phyloP scores from a whole-genome alignment of 176 grass and related monocot genomes.

The Dendrocalamus sinicus region DNA sequence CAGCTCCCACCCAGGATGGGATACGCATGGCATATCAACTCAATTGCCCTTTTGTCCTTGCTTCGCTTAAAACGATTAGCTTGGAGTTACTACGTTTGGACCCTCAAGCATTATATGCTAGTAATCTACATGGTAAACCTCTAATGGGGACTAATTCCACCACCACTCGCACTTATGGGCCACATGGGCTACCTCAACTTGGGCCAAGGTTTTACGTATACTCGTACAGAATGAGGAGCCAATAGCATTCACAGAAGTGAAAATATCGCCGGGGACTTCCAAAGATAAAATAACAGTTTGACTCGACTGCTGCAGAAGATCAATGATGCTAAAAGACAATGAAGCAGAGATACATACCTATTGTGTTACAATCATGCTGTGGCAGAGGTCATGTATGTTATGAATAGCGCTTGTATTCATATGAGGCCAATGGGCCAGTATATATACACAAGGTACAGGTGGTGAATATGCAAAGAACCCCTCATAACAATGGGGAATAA shows the following conservation, averaged over 20 bases:
- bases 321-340: conserved; percentile 8
- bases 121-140: background rate
- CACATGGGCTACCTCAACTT: background rate
- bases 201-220: background rate
- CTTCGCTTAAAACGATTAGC: background rate
- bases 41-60: background rate
- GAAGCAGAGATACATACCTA: background rate
- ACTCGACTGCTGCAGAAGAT: background rate
- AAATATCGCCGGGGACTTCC: background rate
- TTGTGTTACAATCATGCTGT: background rate
- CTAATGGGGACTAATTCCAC: background rate
- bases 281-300: background rate
- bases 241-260: background rate
- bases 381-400: background rate
- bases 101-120: background rate
- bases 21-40: background rate
- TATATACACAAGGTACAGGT: too few relatives aligned
- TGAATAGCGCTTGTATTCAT: too few relatives aligned
- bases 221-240: background rate
- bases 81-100: background rate
- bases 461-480: too few relatives aligned
- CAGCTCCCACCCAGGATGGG: background rate
- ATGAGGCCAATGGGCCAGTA: too few relatives aligned
- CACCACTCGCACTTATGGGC: background rate
- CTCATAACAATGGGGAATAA: too few relatives aligned